Base-by-base conservation (phyloP, 352 stramenopile genomes). In the Pythium coloratum region DNA sequence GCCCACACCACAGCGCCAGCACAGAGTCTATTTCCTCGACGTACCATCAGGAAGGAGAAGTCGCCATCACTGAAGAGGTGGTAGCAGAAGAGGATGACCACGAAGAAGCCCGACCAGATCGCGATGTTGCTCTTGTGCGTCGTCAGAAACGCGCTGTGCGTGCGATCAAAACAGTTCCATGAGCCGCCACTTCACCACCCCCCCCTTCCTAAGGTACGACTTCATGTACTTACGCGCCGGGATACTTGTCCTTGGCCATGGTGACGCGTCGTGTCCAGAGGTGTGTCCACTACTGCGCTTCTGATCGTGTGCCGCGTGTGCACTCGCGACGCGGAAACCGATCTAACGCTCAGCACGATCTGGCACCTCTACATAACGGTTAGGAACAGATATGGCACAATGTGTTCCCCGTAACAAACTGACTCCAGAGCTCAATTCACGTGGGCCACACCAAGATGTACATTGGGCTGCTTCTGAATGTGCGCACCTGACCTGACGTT, bases 11-110 rank as follows among this genome's bases (percentile, higher is more conserved):
- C 56, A 24, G 20, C 20, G 20, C 20, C 20, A 24, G 20, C 20
- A 24, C 20, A 24, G 20, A 24, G 20, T 24, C 20, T 24, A 24
- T 24, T 24, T 24, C 20, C 20, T 24, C 24, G 14, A 53, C 65
- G 55, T 57, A 97, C 91, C 94, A 99, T 98, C 14, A 99, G 84
- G 75, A 99, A 99, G 49, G 96, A 99, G 76, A 99, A 99, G 77
- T 99, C 97, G 34, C 97, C 96, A 75, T 98, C 96, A 46, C 92
- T 98, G 62, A 99, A 91, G 47, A 99, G 81, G 75, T 98, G 95
- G 76, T 98, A 99, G 74, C 97, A 96, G 65, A 98, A 96, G 49
- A 99, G 82, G 49, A 98, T 95, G 20, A 89, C 76, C 14, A 97
- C 90, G 55, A 98, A 93, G 72, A 99, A 98, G 59, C 84, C 95